Percentiles rank a stretch among this genome's conserved stretches.
These are phyloP conservation scores for Saccharomycopsis olivae DNA, from an alignment of 805 yeast species.

Conservation along the genomic window DNA sequence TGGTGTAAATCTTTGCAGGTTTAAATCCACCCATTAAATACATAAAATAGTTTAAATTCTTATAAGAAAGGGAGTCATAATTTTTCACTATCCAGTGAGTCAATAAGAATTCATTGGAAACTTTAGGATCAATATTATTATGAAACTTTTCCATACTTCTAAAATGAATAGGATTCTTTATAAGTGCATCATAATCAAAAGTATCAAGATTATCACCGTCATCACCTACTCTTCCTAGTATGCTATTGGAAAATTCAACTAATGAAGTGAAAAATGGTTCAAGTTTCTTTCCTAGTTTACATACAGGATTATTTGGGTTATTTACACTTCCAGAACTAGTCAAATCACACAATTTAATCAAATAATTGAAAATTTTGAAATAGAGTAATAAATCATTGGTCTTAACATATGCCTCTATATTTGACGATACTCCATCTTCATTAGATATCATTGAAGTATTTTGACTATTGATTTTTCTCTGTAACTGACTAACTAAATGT, in stretches of 20 bases:
- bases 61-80: conserved; percentile 10
- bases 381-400: conserved; percentile 16
- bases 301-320: not conserved
- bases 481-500: too few relatives aligned
- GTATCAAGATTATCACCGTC: conserved; percentile 8
- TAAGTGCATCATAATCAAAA: conserved; percentile 10
- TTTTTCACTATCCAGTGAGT: conserved; percentile 9
- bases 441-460: not conserved
- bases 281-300: not conserved
- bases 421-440: too few relatives aligned
- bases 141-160: conserved; percentile 1
- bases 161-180: conserved; percentile 6
- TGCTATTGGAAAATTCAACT: conserved; percentile 8
- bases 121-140: not conserved
- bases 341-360: not conserved
- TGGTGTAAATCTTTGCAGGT: conserved; percentile 4
- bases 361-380: conserved; percentile 11
- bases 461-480: not conserved
- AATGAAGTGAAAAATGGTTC: conserved; percentile 6
- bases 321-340: not conserved
- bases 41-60: conserved; percentile 15
- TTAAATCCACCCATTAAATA: conserved; percentile 10
- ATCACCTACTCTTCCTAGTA: not conserved
- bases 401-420: conserved; percentile 6
- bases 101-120: not conserved